Evolutionary conservation across 257 asterid genomes (phyloP).

Genomic region (Salvia hispanica): DNA sequence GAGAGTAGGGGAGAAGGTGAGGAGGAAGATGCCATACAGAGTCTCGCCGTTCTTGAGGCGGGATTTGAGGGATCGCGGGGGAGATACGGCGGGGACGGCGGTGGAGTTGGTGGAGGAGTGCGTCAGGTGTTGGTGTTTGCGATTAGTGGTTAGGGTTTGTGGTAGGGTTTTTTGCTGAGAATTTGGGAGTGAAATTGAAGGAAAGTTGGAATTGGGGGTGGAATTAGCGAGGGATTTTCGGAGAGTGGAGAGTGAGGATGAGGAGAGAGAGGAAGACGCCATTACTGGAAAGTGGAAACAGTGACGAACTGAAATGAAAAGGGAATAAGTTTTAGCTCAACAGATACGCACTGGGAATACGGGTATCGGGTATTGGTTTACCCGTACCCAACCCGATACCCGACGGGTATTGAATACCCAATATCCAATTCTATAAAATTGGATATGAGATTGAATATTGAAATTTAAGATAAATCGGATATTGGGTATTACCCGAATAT

Average conservation of each 20-base stretch:
- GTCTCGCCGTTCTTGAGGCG: conserved; percentile 71
- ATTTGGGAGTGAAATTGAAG: conserved; percentile 31
- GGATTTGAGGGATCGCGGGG: conserved; percentile 50
- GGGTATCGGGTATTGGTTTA: too few relatives aligned
- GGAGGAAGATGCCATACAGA: conserved; percentile 79
- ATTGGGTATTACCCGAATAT: too few relatives aligned
- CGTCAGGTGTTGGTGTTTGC: conserved; percentile 9
- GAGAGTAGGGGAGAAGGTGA: conserved; percentile 71
- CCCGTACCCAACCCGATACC: too few relatives aligned
- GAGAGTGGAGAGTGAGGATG: conserved; percentile 43
- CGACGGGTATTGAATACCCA: too few relatives aligned
- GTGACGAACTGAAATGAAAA: conserved; percentile 8
- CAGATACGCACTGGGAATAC: too few relatives aligned
- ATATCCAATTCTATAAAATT: too few relatives aligned
- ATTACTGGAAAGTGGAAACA: conserved; percentile 27
- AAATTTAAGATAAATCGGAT: too few relatives aligned
- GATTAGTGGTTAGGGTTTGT: conserved; percentile 37
- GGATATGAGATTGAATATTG: too few relatives aligned
- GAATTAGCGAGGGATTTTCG: conserved; percentile 30
- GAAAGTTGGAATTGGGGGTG: conserved; percentile 12
- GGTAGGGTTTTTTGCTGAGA: conserved; percentile 33
- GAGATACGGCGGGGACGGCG: conserved; percentile 20
- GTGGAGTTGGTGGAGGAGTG: conserved; percentile 28
- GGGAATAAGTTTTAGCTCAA: conserved; percentile 1
- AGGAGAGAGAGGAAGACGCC: conserved; percentile 38